Evolutionary conservation across 2,329 filamentous ascomycete genomes (phyloP).

Genomic region (Venturia aucupariae): DNA sequence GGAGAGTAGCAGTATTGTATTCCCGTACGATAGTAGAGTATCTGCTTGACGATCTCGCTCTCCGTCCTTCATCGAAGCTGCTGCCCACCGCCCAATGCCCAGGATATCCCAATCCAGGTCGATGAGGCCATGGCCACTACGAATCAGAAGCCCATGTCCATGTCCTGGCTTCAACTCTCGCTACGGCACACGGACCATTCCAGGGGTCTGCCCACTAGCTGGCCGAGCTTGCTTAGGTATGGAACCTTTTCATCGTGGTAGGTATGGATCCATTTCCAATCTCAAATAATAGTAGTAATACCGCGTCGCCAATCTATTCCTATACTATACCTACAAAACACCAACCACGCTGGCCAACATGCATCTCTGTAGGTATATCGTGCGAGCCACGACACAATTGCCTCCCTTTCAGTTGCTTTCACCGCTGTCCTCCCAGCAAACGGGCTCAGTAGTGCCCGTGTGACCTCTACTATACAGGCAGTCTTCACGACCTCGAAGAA

Average conservation of each 20-base stretch:
- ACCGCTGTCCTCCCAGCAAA: background rate
- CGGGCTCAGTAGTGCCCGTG: background rate
- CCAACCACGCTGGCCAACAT: background rate
- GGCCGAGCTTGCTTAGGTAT: too few relatives aligned
- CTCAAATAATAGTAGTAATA: too few relatives aligned
- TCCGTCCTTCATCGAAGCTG: background rate
- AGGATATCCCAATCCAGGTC: background rate
- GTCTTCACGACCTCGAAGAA: background rate
- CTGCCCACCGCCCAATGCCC: background rate
- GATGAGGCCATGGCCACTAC: background rate
- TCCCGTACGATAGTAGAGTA: background rate
- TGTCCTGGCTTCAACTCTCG: background rate
- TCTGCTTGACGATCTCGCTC: background rate
- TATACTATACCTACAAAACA: background rate
- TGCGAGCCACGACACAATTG: background rate
- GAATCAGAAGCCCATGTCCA: background rate
- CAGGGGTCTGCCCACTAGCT: background rate
- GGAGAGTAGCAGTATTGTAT: slow-evolving; percentile 6
- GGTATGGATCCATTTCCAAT: background rate
- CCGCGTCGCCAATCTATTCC: background rate
- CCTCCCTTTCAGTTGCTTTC: background rate
- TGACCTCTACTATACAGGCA: background rate
- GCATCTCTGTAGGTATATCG: background rate
- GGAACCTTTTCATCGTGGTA: background rate
- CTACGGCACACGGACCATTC: background rate